Percentiles rank a stretch among this genome's conserved stretches.
phyloP scores from a whole-genome alignment of 768 basidiomycete species.

The Hysterangium stoloniferum region DNA sequence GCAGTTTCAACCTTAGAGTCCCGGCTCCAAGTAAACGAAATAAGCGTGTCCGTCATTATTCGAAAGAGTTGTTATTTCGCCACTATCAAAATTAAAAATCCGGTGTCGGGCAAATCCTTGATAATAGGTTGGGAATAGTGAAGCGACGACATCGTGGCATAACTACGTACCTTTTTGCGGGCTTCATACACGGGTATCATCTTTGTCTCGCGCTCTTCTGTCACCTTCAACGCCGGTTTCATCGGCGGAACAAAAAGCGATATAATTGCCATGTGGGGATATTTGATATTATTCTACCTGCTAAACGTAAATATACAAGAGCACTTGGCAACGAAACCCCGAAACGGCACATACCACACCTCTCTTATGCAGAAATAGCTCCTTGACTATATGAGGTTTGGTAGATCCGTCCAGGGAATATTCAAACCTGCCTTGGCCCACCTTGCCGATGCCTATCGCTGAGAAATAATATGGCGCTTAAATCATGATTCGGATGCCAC shows the following conservation, averaged over 20 bases:
- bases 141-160: neutral
- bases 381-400: constrained; percentile 4
- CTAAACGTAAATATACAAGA: neutral
- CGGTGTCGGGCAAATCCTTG: neutral
- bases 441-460: constrained; percentile 9
- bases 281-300: constrained; percentile 5
- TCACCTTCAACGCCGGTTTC: constrained; percentile 12
- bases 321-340: too few relatives aligned
- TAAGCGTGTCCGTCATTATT: neutral
- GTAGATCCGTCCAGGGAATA: neutral
- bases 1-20: constrained; percentile 3
- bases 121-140: neutral
- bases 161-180: neutral
- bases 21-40: neutral
- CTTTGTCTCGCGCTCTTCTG: constrained; percentile 10
- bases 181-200: constrained; percentile 12
- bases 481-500: constrained; percentile 8
- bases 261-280: constrained; percentile 14
- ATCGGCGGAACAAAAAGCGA: constrained; percentile 9
- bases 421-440: constrained; percentile 1
- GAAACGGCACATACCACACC: neutral
- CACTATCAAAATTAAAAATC: neutral
- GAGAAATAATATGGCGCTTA: constrained; percentile 7
- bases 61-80: constrained; percentile 1
- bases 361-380: neutral